Percentiles rank a stretch among this genome's conserved stretches.
phyloP scores from a whole-genome alignment of 140 eudicot genomes.

The Bidens hawaiensis region DNA sequence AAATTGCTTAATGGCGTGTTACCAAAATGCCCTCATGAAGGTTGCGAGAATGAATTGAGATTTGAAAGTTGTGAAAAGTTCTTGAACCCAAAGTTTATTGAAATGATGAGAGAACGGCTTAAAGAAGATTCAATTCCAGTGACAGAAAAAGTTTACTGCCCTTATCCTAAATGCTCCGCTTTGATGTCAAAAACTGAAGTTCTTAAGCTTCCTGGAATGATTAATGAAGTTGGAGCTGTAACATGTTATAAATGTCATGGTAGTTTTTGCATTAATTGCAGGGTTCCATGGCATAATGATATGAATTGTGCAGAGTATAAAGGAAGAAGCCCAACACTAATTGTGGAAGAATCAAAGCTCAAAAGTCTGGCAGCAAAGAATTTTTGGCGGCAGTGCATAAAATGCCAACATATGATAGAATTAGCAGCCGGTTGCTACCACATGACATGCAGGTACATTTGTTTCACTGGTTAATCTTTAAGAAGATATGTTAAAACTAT shows the following conservation, averaged over 20 bases:
- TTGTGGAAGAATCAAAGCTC: not conserved
- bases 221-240: not conserved
- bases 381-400: not conserved
- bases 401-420: not conserved
- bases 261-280: not conserved
- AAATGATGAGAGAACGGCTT: not conserved
- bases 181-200: not conserved
- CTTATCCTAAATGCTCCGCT: not conserved
- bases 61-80: not conserved
- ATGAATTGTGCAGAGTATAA: not conserved
- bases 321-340: not conserved
- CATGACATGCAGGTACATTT: too few species aligned
- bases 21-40: not conserved
- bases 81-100: not conserved
- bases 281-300: not conserved
- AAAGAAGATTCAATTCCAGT: not conserved
- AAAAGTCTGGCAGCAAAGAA: not conserved
- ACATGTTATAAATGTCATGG: not conserved
- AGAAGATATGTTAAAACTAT: too few species aligned
- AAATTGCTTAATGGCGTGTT: not conserved
- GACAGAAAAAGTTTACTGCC: not conserved
- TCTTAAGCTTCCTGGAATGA: not conserved
- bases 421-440: not conserved
- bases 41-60: not conserved
- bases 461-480: too few species aligned